Conservation (phyloP, 805 yeast genomes). For the Schizosaccharomyces octosporus region DNA sequence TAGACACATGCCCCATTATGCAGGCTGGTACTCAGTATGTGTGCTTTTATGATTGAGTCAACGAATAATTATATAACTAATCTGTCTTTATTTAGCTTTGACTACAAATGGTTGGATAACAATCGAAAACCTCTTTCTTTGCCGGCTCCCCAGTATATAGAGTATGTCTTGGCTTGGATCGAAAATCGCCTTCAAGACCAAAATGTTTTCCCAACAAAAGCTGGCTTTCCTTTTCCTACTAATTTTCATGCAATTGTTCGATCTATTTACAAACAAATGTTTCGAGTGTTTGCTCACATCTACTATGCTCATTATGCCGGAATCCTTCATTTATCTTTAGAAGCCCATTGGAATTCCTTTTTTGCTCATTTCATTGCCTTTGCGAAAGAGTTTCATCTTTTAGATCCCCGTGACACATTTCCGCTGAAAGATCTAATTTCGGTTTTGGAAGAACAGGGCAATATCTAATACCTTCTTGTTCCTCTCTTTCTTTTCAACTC, state of each 20-base stretch:
- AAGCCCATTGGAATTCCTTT: slow-evolving; percentile 94
- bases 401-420: slow-evolving; percentile 54
- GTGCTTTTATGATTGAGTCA: background rate
- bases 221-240: slow-evolving; percentile 71
- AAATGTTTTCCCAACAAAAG: slow-evolving; percentile 70
- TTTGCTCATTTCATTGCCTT: slow-evolving; percentile 85
- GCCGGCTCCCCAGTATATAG: slow-evolving; percentile 85
- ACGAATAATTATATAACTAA: background rate
- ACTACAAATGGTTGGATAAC: slow-evolving; percentile 72
- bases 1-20: slow-evolving; percentile 79
- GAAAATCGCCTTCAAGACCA: slow-evolving; percentile 72
- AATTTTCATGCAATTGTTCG: slow-evolving; percentile 60
- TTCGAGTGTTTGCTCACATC: slow-evolving; percentile 82
- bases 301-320: slow-evolving; percentile 88
- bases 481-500: background rate
- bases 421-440: slow-evolving; percentile 61
- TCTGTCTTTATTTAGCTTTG: slow-evolving; percentile 19
- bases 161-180: slow-evolving; percentile 76
- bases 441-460: slow-evolving; percentile 64
- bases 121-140: slow-evolving; percentile 59
- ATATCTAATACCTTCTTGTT: slow-evolving; percentile 10
- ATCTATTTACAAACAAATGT: slow-evolving; percentile 75
- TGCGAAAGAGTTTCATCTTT: slow-evolving; percentile 55
- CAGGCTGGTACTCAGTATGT: slow-evolving; percentile 63
- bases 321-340: slow-evolving; percentile 69